Percentiles rank a stretch among this genome's conserved stretches.
These are phyloP conservation scores for Theileria orientalis DNA, from an alignment of 169 alveolate genomes.

Conservation along the genomic window DNA sequence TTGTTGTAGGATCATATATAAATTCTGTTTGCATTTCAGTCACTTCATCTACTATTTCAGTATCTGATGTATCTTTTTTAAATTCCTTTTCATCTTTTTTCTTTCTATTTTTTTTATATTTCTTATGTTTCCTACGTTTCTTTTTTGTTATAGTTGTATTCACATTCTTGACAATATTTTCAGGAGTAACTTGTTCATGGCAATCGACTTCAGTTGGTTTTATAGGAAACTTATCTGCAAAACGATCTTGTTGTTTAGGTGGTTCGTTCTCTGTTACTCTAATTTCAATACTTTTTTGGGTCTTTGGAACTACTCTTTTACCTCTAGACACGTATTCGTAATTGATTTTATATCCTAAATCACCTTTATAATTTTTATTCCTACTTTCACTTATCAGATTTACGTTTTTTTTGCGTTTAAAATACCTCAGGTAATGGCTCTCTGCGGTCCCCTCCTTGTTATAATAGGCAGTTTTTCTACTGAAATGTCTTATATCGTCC, in stretches of 20 bases:
- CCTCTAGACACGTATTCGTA: too few species aligned
- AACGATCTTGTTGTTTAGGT: too few species aligned
- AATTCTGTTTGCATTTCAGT: not conserved
- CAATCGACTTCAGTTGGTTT: too few species aligned
- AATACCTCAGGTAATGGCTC: constrained; percentile 33
- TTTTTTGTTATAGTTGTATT: not conserved
- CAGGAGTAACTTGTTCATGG: too few species aligned
- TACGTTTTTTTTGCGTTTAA: not conserved
- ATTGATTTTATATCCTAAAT: too few species aligned
- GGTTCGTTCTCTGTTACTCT: too few species aligned
- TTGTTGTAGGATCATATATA: too few species aligned
- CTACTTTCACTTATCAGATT: not conserved
- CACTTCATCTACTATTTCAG: not conserved
- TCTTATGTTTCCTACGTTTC: not conserved
- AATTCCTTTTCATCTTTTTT: too few species aligned
- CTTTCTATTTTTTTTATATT: not conserved
- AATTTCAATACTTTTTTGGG: too few species aligned
- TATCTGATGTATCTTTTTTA: too few species aligned
- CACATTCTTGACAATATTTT: not conserved
- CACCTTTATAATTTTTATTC: not conserved
- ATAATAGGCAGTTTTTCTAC: constrained; percentile 40
- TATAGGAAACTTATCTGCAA: too few species aligned
- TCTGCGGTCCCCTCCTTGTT: constrained; percentile 16
- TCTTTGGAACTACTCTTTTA: too few species aligned
- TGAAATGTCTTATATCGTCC: not conserved